Base-by-base conservation (phyloP, 129 eudicot species). In the Flaveria ramosissima region DNA sequence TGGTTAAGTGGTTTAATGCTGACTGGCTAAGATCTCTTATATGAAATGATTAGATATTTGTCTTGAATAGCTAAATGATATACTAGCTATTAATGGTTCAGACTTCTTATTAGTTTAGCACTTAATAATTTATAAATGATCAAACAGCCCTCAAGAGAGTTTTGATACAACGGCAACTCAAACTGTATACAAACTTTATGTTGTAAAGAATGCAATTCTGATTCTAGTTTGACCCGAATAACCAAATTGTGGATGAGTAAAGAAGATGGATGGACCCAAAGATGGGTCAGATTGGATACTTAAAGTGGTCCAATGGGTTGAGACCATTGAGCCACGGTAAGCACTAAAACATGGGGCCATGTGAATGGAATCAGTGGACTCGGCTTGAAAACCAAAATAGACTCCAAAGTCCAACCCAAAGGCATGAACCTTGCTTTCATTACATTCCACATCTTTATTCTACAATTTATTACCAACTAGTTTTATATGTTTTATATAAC, bases 351-450 rank as follows among this genome's bases (percentile, higher is more conserved):
- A 68, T 62, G 53, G 79, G 73, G 21, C 21, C 39, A 50, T 77
- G 69, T 77, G 81, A 77, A 77, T 42, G 57, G 75, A 77, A 77
- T 68, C 68, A 41, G 41, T 77, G 30, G 75, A 68, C 81, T 55
- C 20, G 13, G 14, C 8, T 36, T 57, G 30, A 57, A 20, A 52
- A 67, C 39, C 57, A 67, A 20, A 77, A 30, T 39, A 52, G 56
- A 68, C 60, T 19, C 21, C 73, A 6, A 61, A 36, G 41, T 36
- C 41, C 41, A 36, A 36, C 7, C 42, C 65, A n/a, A 67, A 17
- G 68, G 69, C 81, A 77, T 77, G 81, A 68, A 67, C 68, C 81
- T 77, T 68, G 74, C 74, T 64, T 52, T 67, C 56, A 21, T 19
- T 66, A 14, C 4, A 52, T 51, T 67, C 32, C 16, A 13, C 52